Conservation (phyloP, 202 grass and related monocot species). For the Elaeis oleifera region DNA sequence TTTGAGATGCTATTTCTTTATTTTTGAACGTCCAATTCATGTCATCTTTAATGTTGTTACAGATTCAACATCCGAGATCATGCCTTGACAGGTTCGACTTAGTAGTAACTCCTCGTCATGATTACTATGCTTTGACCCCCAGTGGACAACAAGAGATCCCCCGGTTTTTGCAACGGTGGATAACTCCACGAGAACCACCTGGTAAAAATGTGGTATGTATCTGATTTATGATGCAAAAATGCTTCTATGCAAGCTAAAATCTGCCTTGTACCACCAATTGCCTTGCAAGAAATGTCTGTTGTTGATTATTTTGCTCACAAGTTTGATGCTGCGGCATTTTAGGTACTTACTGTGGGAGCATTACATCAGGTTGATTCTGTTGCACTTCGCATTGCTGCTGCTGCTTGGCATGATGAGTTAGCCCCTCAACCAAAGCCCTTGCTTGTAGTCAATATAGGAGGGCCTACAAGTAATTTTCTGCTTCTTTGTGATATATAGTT, state of each 20-base stretch:
- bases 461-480: conserved; percentile 48
- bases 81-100: conserved; percentile 75
- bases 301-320: conserved; percentile 10
- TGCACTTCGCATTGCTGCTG: conserved; percentile 60
- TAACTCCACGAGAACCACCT: conserved; percentile 66
- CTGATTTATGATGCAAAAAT: conserved; percentile 1
- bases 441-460: conserved; percentile 73
- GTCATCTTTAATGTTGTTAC: conserved; percentile 19
- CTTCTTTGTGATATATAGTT: conserved; percentile 7
- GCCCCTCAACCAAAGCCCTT: conserved; percentile 77
- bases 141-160: conserved; percentile 69
- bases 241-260: neutral
- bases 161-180: conserved; percentile 55
- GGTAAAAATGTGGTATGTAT: conserved; percentile 68
- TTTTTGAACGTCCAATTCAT: neutral
- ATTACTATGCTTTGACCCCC: conserved; percentile 71
- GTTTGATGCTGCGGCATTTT: conserved; percentile 23
- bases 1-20: too few species aligned
- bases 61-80: conserved; percentile 87
- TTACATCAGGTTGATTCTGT: conserved; percentile 86
- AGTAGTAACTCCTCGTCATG: conserved; percentile 79
- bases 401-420: conserved; percentile 80
- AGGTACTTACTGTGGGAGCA: conserved; percentile 76
- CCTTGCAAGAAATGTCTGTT: neutral
- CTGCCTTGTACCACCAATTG: neutral